Percentiles rank a stretch among this genome's conserved stretches.
Evolutionary conservation across 1,139 yeast species (phyloP).

Genomic region (Meyerozyma carpophila): DNA sequence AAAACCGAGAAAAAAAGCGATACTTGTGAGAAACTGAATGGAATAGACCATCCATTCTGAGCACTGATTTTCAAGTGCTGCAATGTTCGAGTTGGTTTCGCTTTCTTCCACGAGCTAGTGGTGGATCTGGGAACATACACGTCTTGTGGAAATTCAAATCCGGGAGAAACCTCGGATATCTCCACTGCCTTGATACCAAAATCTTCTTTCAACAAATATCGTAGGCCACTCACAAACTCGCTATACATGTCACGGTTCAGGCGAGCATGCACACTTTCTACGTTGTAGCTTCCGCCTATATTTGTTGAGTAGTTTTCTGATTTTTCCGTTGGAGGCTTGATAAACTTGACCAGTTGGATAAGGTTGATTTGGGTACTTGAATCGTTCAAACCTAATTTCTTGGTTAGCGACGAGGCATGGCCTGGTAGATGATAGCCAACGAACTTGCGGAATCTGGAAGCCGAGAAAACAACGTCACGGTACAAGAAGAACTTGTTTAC

Average conservation of each 20-base stretch:
- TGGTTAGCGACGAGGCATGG: conserved; percentile 10
- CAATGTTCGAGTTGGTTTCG: conserved; percentile 18
- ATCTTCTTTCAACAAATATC: conserved; percentile 7
- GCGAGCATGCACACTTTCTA: conserved; percentile 17
- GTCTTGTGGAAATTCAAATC: conserved; percentile 39
- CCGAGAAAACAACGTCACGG: conserved; percentile 21
- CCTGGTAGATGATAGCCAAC: conserved; percentile 21
- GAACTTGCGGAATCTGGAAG: conserved; percentile 28
- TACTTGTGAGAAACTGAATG: conserved; percentile 27
- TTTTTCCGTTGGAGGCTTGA: conserved; percentile 30
- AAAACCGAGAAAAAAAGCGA: conserved; percentile 32
- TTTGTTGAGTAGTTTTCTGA: conserved; percentile 20
- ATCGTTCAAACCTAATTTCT: conserved; percentile 19
- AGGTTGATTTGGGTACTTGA: conserved; percentile 30
- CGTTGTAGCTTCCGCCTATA: conserved; percentile 36
- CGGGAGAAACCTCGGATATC: conserved; percentile 45
- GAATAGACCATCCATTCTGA: conserved; percentile 46
- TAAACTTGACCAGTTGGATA: conserved; percentile 15
- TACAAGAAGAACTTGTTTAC: conserved; percentile 35
- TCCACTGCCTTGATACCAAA: conserved; percentile 13
- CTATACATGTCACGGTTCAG: background rate
- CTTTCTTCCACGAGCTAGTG: conserved; percentile 8
- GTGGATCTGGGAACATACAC: background rate
- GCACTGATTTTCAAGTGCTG: conserved; percentile 26
- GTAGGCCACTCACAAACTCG: background rate